These are phyloP conservation scores for Mucor plumbeus DNA, from an alignment of 371 early-diverging fungal species.

Conservation along the genomic window DNA sequence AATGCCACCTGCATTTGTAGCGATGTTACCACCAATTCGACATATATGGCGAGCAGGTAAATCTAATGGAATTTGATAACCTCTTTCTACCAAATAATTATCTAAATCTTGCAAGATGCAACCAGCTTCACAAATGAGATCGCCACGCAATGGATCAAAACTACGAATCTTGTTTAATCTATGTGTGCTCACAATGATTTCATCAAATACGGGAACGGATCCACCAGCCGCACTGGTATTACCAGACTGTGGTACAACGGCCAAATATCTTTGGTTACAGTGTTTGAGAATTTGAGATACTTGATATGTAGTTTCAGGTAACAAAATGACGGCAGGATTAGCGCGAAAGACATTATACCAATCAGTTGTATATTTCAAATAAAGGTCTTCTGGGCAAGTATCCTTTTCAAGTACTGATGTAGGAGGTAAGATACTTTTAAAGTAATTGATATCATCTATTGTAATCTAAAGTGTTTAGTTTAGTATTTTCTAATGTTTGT, in stretches of 20 bases:
- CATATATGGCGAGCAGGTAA: conserved; percentile 86
- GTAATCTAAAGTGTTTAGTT: conserved; percentile 36
- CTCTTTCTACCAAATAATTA: conserved; percentile 70
- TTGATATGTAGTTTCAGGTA: conserved; percentile 81
- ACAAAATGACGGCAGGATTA: conserved; percentile 65
- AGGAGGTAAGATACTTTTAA: conserved; percentile 36
- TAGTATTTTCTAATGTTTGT: not conserved
- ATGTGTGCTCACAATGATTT: conserved; percentile 79
- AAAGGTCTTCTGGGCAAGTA: conserved; percentile 38
- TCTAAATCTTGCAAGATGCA: conserved; percentile 87
- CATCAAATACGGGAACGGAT: conserved; percentile 84
- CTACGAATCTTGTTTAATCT: conserved; percentile 75
- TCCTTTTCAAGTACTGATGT: conserved; percentile 32
- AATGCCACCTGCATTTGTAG: conserved; percentile 96
- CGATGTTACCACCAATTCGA: conserved; percentile 93
- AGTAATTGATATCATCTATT: conserved; percentile 60
- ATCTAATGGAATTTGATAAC: conserved; percentile 85
- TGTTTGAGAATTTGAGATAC: conserved; percentile 81
- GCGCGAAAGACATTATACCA: conserved; percentile 91
- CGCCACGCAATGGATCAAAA: conserved; percentile 82
- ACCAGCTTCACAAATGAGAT: conserved; percentile 87
- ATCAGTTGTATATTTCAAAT: conserved; percentile 70
- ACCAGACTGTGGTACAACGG: conserved; percentile 95
- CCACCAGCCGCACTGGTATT: conserved; percentile 83
- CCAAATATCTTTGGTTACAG: conserved; percentile 79